Percentiles rank a stretch among this genome's conserved stretches.
phyloP scores from a whole-genome alignment of 2,329 filamentous ascomycete genomes.

The Aureobasidium lini region DNA sequence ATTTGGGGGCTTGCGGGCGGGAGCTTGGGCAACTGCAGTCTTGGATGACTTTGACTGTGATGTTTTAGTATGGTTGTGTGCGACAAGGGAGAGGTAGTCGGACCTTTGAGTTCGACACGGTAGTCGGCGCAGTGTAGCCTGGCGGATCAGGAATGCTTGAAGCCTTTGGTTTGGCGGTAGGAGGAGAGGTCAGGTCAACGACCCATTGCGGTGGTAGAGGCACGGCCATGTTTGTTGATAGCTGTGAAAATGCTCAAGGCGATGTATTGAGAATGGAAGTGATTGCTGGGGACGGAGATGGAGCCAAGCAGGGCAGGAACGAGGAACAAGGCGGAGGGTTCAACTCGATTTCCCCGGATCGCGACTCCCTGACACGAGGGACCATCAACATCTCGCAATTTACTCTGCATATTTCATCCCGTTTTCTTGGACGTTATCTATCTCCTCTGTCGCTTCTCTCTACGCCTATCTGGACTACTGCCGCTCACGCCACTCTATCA shows the following conservation, averaged over 20 bases:
- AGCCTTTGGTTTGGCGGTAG: constrained; percentile 58
- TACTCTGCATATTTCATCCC: not conserved
- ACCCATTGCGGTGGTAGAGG: constrained; percentile 67
- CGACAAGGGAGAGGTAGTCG: not conserved
- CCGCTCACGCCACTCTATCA: not conserved
- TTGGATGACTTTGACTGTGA: not conserved
- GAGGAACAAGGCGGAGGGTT: not conserved
- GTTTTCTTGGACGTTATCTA: not conserved
- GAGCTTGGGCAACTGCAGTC: constrained; percentile 22
- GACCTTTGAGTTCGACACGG: constrained; percentile 14
- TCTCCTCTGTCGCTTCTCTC: not conserved
- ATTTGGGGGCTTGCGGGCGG: constrained; percentile 59
- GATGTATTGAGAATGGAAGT: not conserved
- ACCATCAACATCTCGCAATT: not conserved
- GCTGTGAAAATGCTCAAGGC: not conserved
- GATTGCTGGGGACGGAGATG: not conserved
- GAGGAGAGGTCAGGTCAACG: constrained; percentile 64
- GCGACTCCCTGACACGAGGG: not conserved
- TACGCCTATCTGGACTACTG: not conserved
- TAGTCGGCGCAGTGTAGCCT: constrained; percentile 57
- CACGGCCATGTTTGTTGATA: constrained; percentile 19
- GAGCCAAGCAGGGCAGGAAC: not conserved
- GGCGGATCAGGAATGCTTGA: constrained; percentile 72
- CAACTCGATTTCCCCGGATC: not conserved
- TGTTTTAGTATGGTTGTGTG: constrained; percentile 15